Evolutionary conservation across 495 filamentous ascomycete genomes (phyloP), one percentile per base, ranked within the genome.

Genomic region (Talaromyces trachyspermus): DNA sequence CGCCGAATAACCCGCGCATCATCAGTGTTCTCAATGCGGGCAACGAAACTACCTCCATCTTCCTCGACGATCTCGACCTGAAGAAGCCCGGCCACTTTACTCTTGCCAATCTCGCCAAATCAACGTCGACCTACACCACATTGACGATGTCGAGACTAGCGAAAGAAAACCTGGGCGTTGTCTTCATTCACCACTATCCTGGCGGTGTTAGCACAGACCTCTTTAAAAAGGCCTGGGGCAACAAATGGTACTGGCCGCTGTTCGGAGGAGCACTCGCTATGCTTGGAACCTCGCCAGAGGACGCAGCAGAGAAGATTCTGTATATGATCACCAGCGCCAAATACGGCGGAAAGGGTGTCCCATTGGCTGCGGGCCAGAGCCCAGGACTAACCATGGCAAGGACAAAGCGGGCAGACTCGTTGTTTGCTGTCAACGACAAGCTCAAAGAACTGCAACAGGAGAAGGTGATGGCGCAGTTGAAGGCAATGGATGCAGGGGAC

Each of bases 171-270:
- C 55, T 53, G 2, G n/a, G 49, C 4, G 50, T 70, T 15, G 52
- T 53, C 8, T 70, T 70, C 48, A 54, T 70, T 22, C 66, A 69
- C 52, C 48, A 54, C 12, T 59, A 53, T 49, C 66, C 67, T 8
- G 67, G 66, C 1, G 41, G 43, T 37, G 66, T 69, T 25, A 57
- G 51, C 41, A 70, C 66, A n/a, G 66, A 60, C 5, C 58, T 62
- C 46, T 50, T 61, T 24, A 57, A 50, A 10, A 53, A 62, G 35
- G 62, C 59, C 11, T 45, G 39, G 29, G 54, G 50, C 17, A 27
- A 46, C 17, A 51, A 51, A 19, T 63, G 55, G 49, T 30, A 51
- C 15, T 47, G 37, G 51, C 46, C 30, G 15, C 46, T 52, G 49
- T 43, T 66, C 14, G 46, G 54, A 30, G 26, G 50, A 43, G 36